Evolutionary conservation across 495 filamentous ascomycete genomes (phyloP), one percentile per base, ranked within the genome.

Genomic region (Penicillium salamii): DNA sequence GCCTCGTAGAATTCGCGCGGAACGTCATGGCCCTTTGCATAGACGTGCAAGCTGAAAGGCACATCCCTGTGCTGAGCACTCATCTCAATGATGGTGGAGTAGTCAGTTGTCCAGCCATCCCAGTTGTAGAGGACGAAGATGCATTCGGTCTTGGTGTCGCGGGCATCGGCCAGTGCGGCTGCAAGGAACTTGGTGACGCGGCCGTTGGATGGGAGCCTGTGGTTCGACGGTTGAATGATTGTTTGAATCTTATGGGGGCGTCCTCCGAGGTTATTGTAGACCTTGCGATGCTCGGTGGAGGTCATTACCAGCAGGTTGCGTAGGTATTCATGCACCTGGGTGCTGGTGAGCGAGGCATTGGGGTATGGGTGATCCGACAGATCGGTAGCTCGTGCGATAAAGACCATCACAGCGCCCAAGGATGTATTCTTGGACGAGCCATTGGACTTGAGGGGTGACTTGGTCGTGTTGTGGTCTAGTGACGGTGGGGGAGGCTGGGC

Each of bases 261-360:
- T 18, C 7, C 2, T 4, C 46, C 46, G n/a, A 47, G 34, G 1
- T 31, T 5, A 15, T 35, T 35, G 7, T 31, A 48, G n/a, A 13
- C 26, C 28, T 48, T 40, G 36, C 46, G 35, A 24, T 48, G 46
- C 36, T 48, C 46, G 17, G 17, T 18, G 24, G 23, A 13, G 17
- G 15, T 31, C 17, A 48, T 39, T 1, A 48, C 6, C 8, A 48
- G 46, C 3, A 39, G 35, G 17, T 15, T 20, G 28, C 35, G 46
- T 6, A 48, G 46, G 17, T 48, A 40, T 23, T 40, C 46, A 17
- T 48, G 46, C 46, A 48, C 40, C 19, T 48, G 35, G 28, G 1
- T 3, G 2, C 8, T 7, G 46, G 26, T 23, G 5, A 47, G 5
- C 1, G 12, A 19, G 1, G 34, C 18, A 3, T 15, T 17, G 2